These are phyloP conservation scores for Macrolepiota albuminosa DNA, from an alignment of 768 basidiomycete species.

Conservation along the genomic window DNA sequence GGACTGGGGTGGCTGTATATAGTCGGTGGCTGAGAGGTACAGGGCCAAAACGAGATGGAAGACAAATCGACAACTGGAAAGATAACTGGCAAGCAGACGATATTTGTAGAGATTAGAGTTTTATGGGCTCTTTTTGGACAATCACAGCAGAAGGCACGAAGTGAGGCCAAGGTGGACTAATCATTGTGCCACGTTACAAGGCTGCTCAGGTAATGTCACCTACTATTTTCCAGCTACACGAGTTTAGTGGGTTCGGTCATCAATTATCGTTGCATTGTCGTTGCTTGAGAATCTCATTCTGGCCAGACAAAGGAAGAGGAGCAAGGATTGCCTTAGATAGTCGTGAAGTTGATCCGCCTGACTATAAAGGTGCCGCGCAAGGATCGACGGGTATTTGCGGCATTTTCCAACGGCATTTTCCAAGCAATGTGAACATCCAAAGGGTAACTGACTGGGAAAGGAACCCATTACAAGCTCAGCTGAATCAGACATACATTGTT, in stretches of 20 bases:
- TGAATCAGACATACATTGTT: background rate
- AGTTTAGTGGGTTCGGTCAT: conserved; percentile 8
- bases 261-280: conserved; percentile 12
- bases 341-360: background rate
- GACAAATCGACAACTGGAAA: background rate
- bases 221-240: conserved; percentile 11
- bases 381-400: background rate
- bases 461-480: background rate
- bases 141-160: conserved; percentile 11
- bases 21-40: background rate
- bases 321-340: conserved; percentile 8
- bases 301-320: conserved; percentile 18
- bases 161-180: conserved; percentile 9
- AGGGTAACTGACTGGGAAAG: background rate
- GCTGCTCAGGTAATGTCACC: conserved; percentile 7
- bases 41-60: background rate
- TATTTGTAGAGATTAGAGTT: conserved; percentile 7
- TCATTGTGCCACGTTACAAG: conserved; percentile 17
- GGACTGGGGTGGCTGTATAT: background rate
- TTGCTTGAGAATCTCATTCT: conserved; percentile 2
- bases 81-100: background rate
- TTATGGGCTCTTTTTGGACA: conserved; percentile 10
- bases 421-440: background rate
- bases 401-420: background rate
- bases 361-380: background rate